A percentile compares a stretch with the other conserved stretches of the same genome.
Evolutionary conservation across 1,284 basidiomycete species (phyloP).

Genomic region (Athelia psychrophila): DNA sequence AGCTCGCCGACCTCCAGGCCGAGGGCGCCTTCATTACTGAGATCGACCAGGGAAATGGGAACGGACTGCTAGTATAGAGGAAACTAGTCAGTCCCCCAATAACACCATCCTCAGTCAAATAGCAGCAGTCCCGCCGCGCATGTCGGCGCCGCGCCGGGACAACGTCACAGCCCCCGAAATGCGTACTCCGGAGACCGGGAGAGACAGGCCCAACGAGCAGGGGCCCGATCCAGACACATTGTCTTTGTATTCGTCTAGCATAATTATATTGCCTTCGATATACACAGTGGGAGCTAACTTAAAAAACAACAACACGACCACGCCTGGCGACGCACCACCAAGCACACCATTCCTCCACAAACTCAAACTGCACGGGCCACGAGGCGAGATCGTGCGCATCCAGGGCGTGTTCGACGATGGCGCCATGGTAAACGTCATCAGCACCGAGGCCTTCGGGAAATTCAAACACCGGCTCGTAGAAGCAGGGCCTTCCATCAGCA

Average conservation of each 20-base stretch:
- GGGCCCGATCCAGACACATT: background rate
- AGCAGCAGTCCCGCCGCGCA: background rate
- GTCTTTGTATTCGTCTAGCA: background rate
- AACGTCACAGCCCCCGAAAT: background rate
- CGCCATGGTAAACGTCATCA: conserved; percentile 25
- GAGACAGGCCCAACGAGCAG: background rate
- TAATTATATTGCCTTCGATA: background rate
- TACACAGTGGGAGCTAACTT: background rate
- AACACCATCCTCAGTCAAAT: background rate
- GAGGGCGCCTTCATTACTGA: background rate
- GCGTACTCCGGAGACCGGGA: background rate
- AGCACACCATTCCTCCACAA: background rate
- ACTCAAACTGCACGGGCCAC: conserved; percentile 2
- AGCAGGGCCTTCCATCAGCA: conserved; percentile 11
- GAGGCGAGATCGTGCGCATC: conserved; percentile 5
- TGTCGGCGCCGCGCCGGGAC: background rate
- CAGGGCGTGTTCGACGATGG: conserved; percentile 24
- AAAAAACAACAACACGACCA: background rate
- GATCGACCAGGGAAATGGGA: background rate
- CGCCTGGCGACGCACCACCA: background rate
- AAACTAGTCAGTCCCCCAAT: background rate
- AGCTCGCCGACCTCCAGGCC: background rate
- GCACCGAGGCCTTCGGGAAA: conserved; percentile 12
- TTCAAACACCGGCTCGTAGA: conserved; percentile 10
- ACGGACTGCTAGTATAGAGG: background rate